Evolutionary conservation across 306 rosid species (phyloP), one percentile per base, ranked within the genome.

Genomic region (Trichosanthes cucumerina): DNA sequence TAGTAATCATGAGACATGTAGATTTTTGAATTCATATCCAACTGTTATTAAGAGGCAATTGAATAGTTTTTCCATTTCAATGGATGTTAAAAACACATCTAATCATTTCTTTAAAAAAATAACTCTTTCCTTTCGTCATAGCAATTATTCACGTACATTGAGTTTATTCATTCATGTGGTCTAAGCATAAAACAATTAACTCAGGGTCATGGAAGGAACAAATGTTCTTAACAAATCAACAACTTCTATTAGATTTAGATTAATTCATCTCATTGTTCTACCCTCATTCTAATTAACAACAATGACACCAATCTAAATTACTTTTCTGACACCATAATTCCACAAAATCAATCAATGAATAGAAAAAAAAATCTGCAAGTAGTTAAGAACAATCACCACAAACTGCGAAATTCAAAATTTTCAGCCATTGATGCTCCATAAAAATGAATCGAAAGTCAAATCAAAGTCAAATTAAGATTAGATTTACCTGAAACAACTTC

Each of bases 401-500:
- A 31, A 41, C 13, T 24, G 12, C 65, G 36, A 24, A 0, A 58
- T 12, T 58, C 38, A 0, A 26, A 26, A 11, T 24, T 58, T 19
- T 36, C 46, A 28, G 5, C 21, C 47, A 34, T 18, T 4, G 47
- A 63, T 31, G 18, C 70, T 63, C 43, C 9, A 15, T 18, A 36
- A 64, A 60, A 43, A 28, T 15, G 23, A 13, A 41, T 15, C 39
- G 43, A 18, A 18, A 50, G 43, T 50, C 34, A 14, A 36, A 23
- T 33, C 8, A n/a, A 76, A 56, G 34, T 76, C 23, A 26, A 76
- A 76, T 12, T n/a, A 39, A 38, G 68, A 36, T 41, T 38, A 0
- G 72, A 77, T 66, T 70, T 65, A 92, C 98, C 98, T 57, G 93
- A 86, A 64, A 95, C 96, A 19, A 89, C 90, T 89, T 95, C 98